phyloP scores from a whole-genome alignment of 305 asterid species.

The Fraxinus floribunda region DNA sequence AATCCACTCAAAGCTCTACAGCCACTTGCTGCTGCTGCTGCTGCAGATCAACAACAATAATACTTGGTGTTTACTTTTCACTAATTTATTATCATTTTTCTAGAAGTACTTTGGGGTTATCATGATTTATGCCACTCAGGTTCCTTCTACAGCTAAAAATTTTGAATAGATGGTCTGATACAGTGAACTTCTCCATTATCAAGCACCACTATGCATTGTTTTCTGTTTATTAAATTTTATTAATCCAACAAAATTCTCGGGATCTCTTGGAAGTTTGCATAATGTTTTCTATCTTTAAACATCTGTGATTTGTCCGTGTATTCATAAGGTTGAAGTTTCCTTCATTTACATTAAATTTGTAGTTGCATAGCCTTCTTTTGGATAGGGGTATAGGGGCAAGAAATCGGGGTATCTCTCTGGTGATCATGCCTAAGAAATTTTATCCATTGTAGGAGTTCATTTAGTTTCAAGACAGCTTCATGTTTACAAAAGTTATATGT shows the following conservation, averaged over 20 bases:
- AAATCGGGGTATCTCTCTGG: background rate
- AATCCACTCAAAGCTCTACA: conserved; percentile 89
- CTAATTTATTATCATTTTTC: background rate
- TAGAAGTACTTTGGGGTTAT: background rate
- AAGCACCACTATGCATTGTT: background rate
- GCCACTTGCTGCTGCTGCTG: conserved; percentile 44
- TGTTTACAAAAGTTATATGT: too few species aligned
- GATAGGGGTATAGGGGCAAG: background rate
- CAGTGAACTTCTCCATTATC: background rate
- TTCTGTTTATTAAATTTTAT: background rate
- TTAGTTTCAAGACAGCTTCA: background rate
- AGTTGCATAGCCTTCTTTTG: background rate
- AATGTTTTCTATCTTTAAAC: background rate
- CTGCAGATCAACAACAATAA: conserved; percentile 28
- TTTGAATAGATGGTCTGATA: conserved; percentile 15
- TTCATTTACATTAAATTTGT: background rate
- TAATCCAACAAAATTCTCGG: background rate
- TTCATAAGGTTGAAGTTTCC: background rate
- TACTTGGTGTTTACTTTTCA: conserved; percentile 14
- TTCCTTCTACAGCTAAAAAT: conserved; percentile 12
- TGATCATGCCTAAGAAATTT: background rate
- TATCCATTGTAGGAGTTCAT: background rate
- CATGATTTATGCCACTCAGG: conserved; percentile 1
- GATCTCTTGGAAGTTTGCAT: background rate
- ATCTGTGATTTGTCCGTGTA: background rate